Evolutionary conservation across 495 filamentous ascomycete species (phyloP).

Genomic region (Staphylotrichum longicolle): DNA sequence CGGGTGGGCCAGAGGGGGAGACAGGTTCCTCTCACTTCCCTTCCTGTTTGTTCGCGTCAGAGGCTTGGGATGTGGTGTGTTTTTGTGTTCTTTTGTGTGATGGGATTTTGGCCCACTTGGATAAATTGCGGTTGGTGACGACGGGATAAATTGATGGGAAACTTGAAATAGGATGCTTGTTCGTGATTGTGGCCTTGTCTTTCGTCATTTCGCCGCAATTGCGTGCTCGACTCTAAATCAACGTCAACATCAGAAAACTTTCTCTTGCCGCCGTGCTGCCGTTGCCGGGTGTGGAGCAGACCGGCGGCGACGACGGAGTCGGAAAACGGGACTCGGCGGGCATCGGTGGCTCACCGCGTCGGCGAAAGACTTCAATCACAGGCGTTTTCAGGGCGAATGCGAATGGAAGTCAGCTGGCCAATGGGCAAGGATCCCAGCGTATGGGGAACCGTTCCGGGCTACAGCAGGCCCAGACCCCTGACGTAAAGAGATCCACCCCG

Average conservation of each 20-base stretch:
- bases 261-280: background rate
- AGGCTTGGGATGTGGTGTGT: too few species aligned
- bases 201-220: background rate
- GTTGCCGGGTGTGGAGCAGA: background rate
- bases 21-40: too few species aligned
- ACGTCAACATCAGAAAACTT: background rate
- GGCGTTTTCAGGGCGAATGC: too few species aligned
- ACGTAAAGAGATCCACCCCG: conserved; percentile 22
- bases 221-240: conserved; percentile 1
- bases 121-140: too few species aligned
- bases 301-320: background rate
- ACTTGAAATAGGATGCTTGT: background rate
- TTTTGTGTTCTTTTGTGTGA: too few species aligned
- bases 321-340: conserved; percentile 6
- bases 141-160: too few species aligned
- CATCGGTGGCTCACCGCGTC: conserved; percentile 2
- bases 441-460: conserved; percentile 20
- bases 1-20: too few species aligned
- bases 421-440: conserved; percentile 13
- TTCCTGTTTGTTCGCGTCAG: too few species aligned
- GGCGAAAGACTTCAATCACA: background rate
- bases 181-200: background rate
- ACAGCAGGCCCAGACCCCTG: conserved; percentile 15
- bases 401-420: conserved; percentile 19
- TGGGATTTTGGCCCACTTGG: too few species aligned